Conservation (phyloP, 306 rosid genomes). For the Vigna radiata region DNA sequence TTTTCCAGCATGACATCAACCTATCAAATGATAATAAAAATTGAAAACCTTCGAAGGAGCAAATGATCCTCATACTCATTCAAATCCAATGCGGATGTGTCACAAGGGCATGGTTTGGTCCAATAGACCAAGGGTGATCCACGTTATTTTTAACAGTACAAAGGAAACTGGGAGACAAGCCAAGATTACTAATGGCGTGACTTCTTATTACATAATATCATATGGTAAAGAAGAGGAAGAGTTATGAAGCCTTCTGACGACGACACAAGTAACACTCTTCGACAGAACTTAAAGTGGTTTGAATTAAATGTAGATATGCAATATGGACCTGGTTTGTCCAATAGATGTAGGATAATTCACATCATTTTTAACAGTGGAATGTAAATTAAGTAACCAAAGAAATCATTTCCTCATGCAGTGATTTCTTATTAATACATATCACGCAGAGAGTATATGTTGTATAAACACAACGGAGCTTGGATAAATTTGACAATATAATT, state of each 20-base stretch:
- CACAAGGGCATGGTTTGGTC: background rate
- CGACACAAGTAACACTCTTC: background rate
- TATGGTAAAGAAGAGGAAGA: background rate
- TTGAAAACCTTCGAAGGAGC: background rate
- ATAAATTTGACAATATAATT: conserved; percentile 5
- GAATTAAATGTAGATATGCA: background rate
- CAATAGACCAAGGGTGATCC: conserved; percentile 8
- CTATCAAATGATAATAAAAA: background rate
- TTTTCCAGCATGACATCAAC: background rate
- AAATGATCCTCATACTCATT: background rate
- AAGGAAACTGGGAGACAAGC: background rate
- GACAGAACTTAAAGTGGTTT: background rate
- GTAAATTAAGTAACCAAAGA: background rate
- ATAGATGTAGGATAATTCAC: conserved; percentile 3
- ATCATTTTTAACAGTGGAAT: background rate
- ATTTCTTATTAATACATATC: background rate
- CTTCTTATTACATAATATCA: background rate
- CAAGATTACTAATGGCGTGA: background rate
- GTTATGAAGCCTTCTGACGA: background rate
- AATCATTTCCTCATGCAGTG: background rate
- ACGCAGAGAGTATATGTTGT: background rate
- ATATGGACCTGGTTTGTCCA: background rate
- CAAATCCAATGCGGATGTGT: conserved; percentile 1
- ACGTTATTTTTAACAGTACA: background rate
- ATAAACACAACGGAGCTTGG: no score